Conservation (phyloP, 1,139 yeast species). For the Geotrichum australiense region DNA sequence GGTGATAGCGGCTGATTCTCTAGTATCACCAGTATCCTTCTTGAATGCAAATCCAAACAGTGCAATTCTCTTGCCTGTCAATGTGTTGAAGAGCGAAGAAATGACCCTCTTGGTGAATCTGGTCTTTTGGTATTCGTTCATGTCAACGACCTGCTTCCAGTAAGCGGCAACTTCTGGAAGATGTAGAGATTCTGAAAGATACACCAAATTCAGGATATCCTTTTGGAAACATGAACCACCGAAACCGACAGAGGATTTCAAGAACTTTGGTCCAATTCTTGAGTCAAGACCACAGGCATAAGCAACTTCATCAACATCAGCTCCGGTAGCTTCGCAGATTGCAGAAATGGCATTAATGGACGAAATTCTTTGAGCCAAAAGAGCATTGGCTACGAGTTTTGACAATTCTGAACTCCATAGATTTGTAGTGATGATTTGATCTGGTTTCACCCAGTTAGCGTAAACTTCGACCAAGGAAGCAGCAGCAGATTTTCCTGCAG, state of each 20-base stretch:
- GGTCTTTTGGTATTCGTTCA: conserved; percentile 29
- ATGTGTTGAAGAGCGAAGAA: conserved; percentile 26
- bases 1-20: conserved; percentile 29
- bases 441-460: conserved; percentile 28
- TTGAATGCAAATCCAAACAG: conserved; percentile 29
- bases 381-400: conserved; percentile 30
- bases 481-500: conserved; percentile 25
- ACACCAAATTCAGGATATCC: conserved; percentile 28
- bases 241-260: conserved; percentile 28
- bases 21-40: conserved; percentile 30
- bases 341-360: conserved; percentile 29
- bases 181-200: conserved; percentile 28
- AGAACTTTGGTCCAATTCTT: conserved; percentile 28
- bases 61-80: conserved; percentile 27
- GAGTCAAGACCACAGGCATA: conserved; percentile 30
- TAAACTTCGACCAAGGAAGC: conserved; percentile 27
- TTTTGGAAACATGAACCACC: conserved; percentile 30
- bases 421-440: conserved; percentile 28
- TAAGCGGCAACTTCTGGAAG: conserved; percentile 30
- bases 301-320: conserved; percentile 29
- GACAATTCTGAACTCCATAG: conserved; percentile 30
- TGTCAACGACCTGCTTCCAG: conserved; percentile 30
- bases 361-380: conserved; percentile 30
- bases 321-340: conserved; percentile 30
- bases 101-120: conserved; percentile 28